These are phyloP conservation scores for Halenospora varia DNA, from an alignment of 495 filamentous ascomycete genomes.

Conservation along the genomic window DNA sequence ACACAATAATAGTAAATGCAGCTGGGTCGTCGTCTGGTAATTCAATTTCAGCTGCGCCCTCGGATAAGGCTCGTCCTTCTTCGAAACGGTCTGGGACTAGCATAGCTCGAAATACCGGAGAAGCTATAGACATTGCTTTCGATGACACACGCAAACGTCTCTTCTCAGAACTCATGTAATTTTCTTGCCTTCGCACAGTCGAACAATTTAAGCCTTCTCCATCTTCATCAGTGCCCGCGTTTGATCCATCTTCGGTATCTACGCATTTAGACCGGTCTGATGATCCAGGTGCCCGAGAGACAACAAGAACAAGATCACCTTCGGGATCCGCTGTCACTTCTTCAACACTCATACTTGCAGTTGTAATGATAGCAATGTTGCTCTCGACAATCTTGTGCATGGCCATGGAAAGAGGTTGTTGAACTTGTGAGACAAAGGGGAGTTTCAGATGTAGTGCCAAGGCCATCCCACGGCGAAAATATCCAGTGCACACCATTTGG, in stretches of 20 bases:
- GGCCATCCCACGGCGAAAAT: no score
- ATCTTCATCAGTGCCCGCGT: no score
- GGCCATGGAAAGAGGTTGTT: no score
- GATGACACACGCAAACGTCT: conserved; percentile 42
- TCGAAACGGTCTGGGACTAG: neutral
- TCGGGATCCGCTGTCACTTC: neutral
- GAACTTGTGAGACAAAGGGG: no score
- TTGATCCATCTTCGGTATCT: no score
- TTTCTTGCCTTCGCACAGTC: no score
- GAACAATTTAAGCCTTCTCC: no score
- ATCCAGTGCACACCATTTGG: no score
- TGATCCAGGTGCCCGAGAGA: no score
- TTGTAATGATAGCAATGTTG: neutral
- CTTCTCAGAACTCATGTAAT: neutral
- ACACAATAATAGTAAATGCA: neutral
- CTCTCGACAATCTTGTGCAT: no score
- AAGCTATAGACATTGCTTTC: conserved; percentile 44
- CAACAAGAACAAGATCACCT: neutral
- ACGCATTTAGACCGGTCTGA: no score
- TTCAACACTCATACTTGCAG: neutral
- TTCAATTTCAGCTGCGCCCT: neutral
- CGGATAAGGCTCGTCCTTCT: neutral
- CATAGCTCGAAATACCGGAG: conserved; percentile 33
- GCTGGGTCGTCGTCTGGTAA: conserved; percentile 1
- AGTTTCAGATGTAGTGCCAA: no score